Conservation (phyloP, 495 filamentous ascomycete genomes). For the Ascodesmis nigricans region DNA sequence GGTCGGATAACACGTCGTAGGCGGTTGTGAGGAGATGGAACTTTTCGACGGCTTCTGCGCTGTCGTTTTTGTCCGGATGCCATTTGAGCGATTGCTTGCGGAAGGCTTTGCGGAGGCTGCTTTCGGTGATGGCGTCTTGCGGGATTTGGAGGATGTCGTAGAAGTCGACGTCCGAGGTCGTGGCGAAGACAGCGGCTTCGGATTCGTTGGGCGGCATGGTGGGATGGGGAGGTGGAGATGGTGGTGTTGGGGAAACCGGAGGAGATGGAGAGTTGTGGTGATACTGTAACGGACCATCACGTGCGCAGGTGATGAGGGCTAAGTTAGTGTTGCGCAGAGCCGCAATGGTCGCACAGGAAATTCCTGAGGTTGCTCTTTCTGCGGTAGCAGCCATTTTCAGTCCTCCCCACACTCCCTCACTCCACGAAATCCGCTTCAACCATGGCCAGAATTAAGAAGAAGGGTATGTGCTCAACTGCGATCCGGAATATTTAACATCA, state of each 20-base stretch:
- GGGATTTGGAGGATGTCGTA: constrained; percentile 61
- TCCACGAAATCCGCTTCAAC: constrained; percentile 7
- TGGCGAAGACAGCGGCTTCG: constrained; percentile 17
- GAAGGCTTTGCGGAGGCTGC: constrained; percentile 68
- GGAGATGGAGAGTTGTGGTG: too few species aligned
- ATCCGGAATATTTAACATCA: constrained; percentile 3
- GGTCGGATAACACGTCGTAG: constrained; percentile 47
- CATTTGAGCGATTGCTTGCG: constrained; percentile 74
- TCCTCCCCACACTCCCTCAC: constrained; percentile 1
- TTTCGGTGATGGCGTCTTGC: constrained; percentile 32
- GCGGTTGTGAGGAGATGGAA: constrained; percentile 56
- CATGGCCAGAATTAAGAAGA: constrained; percentile 86
- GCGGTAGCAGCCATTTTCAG: constrained; percentile 2
- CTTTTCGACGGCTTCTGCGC: constrained; percentile 28
- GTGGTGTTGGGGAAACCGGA: not conserved
- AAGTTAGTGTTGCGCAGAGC: too few species aligned
- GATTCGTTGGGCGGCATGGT: constrained; percentile 19
- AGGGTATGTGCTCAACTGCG: constrained; percentile 36
- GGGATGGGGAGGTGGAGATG: not conserved
- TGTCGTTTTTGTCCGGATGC: constrained; percentile 54
- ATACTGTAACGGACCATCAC: too few species aligned
- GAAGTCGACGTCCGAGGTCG: constrained; percentile 50
- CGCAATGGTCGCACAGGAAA: too few species aligned
- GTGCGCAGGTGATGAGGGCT: too few species aligned
- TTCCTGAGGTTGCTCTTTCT: constrained; percentile 7